These are phyloP conservation scores for Fonsecaea monophora DNA, from an alignment of 2,329 filamentous ascomycete species.

Conservation along the genomic window DNA sequence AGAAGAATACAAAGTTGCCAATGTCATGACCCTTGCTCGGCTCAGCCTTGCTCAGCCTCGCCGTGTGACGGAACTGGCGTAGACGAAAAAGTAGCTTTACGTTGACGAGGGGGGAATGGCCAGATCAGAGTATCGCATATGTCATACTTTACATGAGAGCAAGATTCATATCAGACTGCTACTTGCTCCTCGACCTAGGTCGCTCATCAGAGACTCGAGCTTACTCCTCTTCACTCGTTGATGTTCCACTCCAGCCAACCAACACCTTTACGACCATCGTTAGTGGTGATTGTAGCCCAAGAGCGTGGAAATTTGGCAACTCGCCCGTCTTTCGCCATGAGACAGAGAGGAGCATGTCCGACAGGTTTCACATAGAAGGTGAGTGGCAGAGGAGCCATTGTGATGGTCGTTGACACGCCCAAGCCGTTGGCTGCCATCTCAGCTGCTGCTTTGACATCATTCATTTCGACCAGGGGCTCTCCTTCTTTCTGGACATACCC, in stretches of 20 bases:
- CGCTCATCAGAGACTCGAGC: neutral
- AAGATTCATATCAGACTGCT: neutral
- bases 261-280: neutral
- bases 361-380: constrained; percentile 1
- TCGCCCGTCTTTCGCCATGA: constrained; percentile 1
- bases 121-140: neutral
- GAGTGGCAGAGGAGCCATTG: constrained; percentile 1
- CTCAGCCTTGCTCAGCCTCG: constrained; percentile 2
- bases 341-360: neutral
- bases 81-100: neutral
- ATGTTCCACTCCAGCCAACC: constrained; percentile 3
- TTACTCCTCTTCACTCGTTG: neutral
- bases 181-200: neutral
- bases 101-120: neutral
- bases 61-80: neutral
- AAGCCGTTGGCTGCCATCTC: neutral
- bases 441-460: neutral
- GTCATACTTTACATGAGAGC: neutral
- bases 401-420: neutral
- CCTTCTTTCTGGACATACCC: neutral
- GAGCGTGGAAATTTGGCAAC: constrained; percentile 2
- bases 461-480: neutral
- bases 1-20: too few species aligned
- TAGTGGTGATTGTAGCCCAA: constrained; percentile 1
- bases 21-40: neutral